These are phyloP conservation scores for Boletus rufocinnamomeus DNA, from an alignment of 768 basidiomycete genomes.

Conservation along the genomic window DNA sequence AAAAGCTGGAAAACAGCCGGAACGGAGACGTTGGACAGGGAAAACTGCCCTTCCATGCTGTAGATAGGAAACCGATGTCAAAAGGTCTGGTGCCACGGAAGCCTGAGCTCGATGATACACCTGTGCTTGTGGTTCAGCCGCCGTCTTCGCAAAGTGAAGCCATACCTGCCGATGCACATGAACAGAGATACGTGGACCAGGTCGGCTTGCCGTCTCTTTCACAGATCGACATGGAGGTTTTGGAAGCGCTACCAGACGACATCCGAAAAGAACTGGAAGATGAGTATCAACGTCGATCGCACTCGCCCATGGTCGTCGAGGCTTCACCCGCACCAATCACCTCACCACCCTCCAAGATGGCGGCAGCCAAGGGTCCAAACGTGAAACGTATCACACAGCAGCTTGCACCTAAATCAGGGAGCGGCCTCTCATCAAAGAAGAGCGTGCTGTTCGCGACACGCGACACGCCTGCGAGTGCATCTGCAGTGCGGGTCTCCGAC, in stretches of 20 bases:
- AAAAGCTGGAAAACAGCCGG: slow-evolving; percentile 70
- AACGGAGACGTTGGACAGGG: slow-evolving; percentile 54
- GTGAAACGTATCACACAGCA: slow-evolving; percentile 63
- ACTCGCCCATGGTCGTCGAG: slow-evolving; percentile 43
- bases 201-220: slow-evolving; percentile 68
- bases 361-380: slow-evolving; percentile 40
- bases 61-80: slow-evolving; percentile 4
- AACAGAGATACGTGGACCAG: slow-evolving; percentile 15
- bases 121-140: slow-evolving; percentile 32
- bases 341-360: slow-evolving; percentile 15
- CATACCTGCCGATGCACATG: slow-evolving; percentile 3
- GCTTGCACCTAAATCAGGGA: slow-evolving; percentile 56
- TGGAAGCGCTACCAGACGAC: slow-evolving; percentile 70
- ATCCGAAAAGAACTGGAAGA: slow-evolving; percentile 66
- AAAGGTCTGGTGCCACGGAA: slow-evolving; percentile 3
- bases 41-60: slow-evolving; percentile 56
- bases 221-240: slow-evolving; percentile 71
- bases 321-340: slow-evolving; percentile 1
- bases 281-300: slow-evolving; percentile 64
- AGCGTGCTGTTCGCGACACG: slow-evolving; percentile 41
- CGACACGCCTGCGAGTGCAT: slow-evolving; percentile 26
- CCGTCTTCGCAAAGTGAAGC: slow-evolving; percentile 37
- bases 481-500: slow-evolving; percentile 48
- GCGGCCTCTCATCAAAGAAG: slow-evolving; percentile 41
- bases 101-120: slow-evolving; percentile 6